These are phyloP conservation scores for Plasmodium adleri DNA, from an alignment of 169 alveolate genomes.

Conservation along the genomic window DNA sequence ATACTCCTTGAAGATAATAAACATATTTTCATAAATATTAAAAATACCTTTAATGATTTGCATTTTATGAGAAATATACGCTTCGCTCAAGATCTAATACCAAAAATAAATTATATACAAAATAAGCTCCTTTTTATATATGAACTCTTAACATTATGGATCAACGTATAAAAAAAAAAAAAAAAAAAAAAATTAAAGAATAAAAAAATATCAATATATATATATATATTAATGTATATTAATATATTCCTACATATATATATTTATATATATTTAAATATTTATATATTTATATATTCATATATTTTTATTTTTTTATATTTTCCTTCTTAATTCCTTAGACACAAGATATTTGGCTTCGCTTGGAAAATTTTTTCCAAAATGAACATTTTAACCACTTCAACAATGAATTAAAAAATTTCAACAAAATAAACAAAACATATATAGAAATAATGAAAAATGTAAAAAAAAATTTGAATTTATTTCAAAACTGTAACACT, in stretches of 20 bases:
- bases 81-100: conserved; percentile 71
- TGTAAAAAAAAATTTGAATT: conserved; percentile 51
- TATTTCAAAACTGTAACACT: conserved; percentile 36
- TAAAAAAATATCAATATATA: neutral
- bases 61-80: conserved; percentile 64
- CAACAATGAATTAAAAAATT: conserved; percentile 64
- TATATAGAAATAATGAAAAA: conserved; percentile 72
- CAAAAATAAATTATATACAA: conserved; percentile 61
- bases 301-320: neutral
- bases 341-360: conserved; percentile 61
- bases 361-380: conserved; percentile 36
- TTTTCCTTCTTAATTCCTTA: neutral
- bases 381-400: conserved; percentile 65
- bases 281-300: neutral
- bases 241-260: neutral
- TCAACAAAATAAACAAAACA: conserved; percentile 71
- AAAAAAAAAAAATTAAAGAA: neutral
- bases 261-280: neutral
- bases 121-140: conserved; percentile 39
- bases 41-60: conserved; percentile 62
- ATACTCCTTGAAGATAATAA: conserved; percentile 54
- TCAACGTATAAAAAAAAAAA: conserved; percentile 6
- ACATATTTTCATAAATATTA: conserved; percentile 55
- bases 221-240: too few relatives aligned
- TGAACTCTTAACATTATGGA: conserved; percentile 60